Conservation (phyloP, 352 stramenopile genomes). For the Pythium insidiosum region DNA sequence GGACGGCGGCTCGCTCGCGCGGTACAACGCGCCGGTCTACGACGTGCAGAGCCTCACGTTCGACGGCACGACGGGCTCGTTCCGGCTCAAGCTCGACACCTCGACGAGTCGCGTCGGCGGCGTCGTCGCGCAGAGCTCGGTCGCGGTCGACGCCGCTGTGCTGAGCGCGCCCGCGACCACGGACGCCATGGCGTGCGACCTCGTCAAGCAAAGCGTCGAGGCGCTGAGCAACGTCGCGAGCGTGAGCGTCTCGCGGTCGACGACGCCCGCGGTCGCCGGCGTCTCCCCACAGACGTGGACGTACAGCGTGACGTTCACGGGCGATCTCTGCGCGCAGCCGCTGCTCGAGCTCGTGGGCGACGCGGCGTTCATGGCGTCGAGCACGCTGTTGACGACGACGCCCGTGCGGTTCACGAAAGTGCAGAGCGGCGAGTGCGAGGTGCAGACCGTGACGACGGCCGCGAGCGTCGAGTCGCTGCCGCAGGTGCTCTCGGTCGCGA, state of each 20-base stretch:
- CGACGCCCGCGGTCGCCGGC: conserved; percentile 6
- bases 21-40: conserved; percentile 88
- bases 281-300: conserved; percentile 35
- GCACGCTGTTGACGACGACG: conserved; percentile 24
- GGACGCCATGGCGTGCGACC: conserved; percentile 46
- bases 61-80: conserved; percentile 39
- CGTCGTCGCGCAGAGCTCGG: conserved; percentile 27
- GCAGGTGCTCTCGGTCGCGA: conserved; percentile 85
- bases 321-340: conserved; percentile 78
- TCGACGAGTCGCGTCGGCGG: conserved; percentile 39
- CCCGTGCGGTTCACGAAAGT: conserved; percentile 46
- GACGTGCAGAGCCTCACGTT: conserved; percentile 88
- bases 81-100: conserved; percentile 76
- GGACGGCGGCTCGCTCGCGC: conserved; percentile 79
- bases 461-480: conserved; percentile 85
- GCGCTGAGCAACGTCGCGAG: conserved; percentile 74
- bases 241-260: conserved; percentile 67
- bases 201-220: conserved; percentile 80
- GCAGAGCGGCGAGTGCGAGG: conserved; percentile 87
- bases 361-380: conserved; percentile 28
- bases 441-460: conserved; percentile 91
- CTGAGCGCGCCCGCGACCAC: conserved; percentile 23
- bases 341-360: conserved; percentile 49
- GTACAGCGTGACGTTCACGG: conserved; percentile 84
- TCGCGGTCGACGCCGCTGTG: conserved; percentile 31